A percentile compares a stretch with the other conserved stretches of the same genome.
phyloP scores from a whole-genome alignment of 768 basidiomycete genomes.

The Pulveroboletus sp. region DNA sequence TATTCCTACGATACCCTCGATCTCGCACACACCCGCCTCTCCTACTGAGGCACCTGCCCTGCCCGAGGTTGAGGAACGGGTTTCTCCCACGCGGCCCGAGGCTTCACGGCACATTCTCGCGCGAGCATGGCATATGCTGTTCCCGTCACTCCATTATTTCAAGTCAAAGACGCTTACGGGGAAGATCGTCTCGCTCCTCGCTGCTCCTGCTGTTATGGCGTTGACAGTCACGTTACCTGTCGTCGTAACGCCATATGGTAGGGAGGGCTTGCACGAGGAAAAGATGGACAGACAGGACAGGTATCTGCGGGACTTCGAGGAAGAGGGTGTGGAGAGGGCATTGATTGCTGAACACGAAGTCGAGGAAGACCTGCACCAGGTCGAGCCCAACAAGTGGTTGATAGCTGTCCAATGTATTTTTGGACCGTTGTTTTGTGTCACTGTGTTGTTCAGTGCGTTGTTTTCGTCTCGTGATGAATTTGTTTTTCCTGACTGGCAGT shows the following conservation, averaged over 20 bases:
- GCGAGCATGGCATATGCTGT: slow-evolving; percentile 58
- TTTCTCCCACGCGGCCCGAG: slow-evolving; percentile 40
- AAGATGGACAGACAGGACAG: slow-evolving; percentile 34
- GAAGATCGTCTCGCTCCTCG: slow-evolving; percentile 70
- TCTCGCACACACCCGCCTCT: slow-evolving; percentile 51
- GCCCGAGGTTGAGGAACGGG: slow-evolving; percentile 42
- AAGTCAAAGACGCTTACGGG: slow-evolving; percentile 62
- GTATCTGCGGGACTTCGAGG: slow-evolving; percentile 65
- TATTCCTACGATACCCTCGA: slow-evolving; percentile 45
- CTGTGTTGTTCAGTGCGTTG: slow-evolving; percentile 71
- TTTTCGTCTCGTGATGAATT: background rate
- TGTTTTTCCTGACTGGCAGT: background rate
- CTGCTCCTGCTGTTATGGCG: slow-evolving; percentile 79
- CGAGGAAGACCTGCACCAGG: slow-evolving; percentile 61
- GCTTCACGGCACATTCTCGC: slow-evolving; percentile 31
- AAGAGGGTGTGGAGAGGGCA: slow-evolving; percentile 64
- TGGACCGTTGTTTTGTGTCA: slow-evolving; percentile 74
- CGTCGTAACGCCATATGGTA: slow-evolving; percentile 58
- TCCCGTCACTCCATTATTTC: slow-evolving; percentile 81
- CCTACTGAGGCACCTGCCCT: slow-evolving; percentile 37
- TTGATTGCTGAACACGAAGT: slow-evolving; percentile 73
- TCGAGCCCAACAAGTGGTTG: slow-evolving; percentile 74
- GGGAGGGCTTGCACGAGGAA: slow-evolving; percentile 15
- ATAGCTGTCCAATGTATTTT: slow-evolving; percentile 78
- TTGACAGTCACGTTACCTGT: slow-evolving; percentile 91